These are phyloP conservation scores for Mycena polygramma DNA, from an alignment of 768 basidiomycete species.

Conservation along the genomic window DNA sequence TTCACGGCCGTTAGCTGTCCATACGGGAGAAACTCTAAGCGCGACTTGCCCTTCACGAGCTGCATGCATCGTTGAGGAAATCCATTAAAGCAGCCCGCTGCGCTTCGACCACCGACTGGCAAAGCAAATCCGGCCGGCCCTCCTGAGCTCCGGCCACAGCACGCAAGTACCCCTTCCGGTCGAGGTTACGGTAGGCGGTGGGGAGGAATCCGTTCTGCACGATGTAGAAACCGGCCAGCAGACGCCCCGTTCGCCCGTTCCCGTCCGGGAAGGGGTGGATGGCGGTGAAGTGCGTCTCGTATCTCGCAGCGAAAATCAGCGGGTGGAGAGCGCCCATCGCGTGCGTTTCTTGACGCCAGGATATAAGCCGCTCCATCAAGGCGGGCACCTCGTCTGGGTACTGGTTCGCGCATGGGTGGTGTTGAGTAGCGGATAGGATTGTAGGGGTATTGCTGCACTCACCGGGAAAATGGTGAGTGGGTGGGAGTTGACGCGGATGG, in stretches of 20 bases:
- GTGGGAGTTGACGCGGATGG: slow-evolving; percentile 13
- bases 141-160: slow-evolving; percentile 14
- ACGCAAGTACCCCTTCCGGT: slow-evolving; percentile 5
- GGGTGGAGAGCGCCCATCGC: slow-evolving; percentile 13
- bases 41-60: no score
- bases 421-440: neutral
- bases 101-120: slow-evolving; percentile 13
- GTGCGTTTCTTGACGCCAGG: slow-evolving; percentile 21
- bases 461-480: slow-evolving; percentile 15
- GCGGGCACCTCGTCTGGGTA: slow-evolving; percentile 19
- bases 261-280: slow-evolving; percentile 11
- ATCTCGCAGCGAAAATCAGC: slow-evolving; percentile 17
- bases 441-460: neutral
- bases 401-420: neutral
- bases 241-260: slow-evolving; percentile 3
- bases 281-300: slow-evolving; percentile 13
- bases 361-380: slow-evolving; percentile 5
- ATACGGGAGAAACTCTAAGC: no score
- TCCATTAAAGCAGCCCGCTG: slow-evolving; percentile 10
- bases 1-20: no score
- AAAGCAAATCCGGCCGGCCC: slow-evolving; percentile 21
- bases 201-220: slow-evolving; percentile 10
- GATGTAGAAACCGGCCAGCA: slow-evolving; percentile 10
- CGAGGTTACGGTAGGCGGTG: slow-evolving; percentile 11
- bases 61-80: neutral